phyloP scores from a whole-genome alignment of 805 yeast genomes.

The Nadsonia fulvescens region DNA sequence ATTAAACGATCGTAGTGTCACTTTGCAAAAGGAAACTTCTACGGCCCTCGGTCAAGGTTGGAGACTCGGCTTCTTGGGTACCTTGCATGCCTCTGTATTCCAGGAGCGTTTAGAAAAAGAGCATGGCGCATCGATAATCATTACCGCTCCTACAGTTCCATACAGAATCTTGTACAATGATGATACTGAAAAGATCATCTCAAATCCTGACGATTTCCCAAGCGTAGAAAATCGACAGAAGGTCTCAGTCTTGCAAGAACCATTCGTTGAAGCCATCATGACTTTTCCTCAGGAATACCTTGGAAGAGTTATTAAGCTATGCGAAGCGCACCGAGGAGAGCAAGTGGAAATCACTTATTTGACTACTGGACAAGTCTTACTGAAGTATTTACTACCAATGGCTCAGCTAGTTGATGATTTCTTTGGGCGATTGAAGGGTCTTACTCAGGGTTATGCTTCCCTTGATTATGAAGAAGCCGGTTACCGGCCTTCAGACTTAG shows the following conservation, averaged over 20 bases:
- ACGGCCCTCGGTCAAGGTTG: constrained; percentile 94
- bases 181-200: constrained; percentile 46
- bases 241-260: constrained; percentile 49
- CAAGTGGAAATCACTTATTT: constrained; percentile 66
- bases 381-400: constrained; percentile 69
- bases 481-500: constrained; percentile 59
- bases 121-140: constrained; percentile 79
- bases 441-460: constrained; percentile 84
- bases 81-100: constrained; percentile 88
- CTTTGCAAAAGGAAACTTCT: constrained; percentile 77
- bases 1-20: constrained; percentile 80
- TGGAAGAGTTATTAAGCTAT: constrained; percentile 71
- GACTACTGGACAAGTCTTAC: constrained; percentile 60
- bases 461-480: constrained; percentile 92
- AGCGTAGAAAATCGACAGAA: constrained; percentile 26
- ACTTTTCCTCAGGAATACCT: constrained; percentile 79
- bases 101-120: constrained; percentile 83
- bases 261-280: constrained; percentile 78
- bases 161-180: constrained; percentile 51
- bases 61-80: constrained; percentile 90
- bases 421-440: constrained; percentile 81
- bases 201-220: constrained; percentile 91
- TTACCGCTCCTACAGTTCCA: constrained; percentile 94
- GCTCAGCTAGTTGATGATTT: constrained; percentile 88
- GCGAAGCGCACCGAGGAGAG: constrained; percentile 68